phyloP scores from a whole-genome alignment of 2,329 filamentous ascomycete species.

The Cryphonectria radicalis region DNA sequence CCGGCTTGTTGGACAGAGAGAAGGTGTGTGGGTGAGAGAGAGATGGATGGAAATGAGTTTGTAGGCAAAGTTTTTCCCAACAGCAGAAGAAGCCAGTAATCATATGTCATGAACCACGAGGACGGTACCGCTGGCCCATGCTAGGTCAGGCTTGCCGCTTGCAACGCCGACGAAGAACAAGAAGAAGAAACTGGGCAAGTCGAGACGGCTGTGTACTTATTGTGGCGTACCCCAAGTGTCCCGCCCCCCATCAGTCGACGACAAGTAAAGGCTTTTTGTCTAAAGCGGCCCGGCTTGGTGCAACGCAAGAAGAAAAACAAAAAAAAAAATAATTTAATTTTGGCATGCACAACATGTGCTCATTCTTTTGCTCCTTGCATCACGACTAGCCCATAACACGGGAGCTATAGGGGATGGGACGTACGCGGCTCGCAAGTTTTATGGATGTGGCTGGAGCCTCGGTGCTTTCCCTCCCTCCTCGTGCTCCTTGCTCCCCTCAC shows the following conservation, averaged over 20 bases:
- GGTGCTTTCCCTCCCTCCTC: not conserved
- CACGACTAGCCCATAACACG: not conserved
- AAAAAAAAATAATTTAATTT: not conserved
- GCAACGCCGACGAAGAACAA: not conserved
- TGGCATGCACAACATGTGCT: constrained; percentile 3
- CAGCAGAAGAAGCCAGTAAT: not conserved
- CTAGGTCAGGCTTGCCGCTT: not conserved
- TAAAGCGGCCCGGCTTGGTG: not conserved
- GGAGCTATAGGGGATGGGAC: constrained; percentile 4
- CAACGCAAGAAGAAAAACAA: not conserved
- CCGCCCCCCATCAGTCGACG: not conserved
- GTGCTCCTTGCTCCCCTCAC: not conserved
- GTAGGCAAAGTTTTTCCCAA: not conserved
- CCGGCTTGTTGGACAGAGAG: not conserved
- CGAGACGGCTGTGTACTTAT: not conserved
- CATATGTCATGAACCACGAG: not conserved
- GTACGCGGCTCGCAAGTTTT: constrained; percentile 2
- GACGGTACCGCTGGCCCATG: constrained; percentile 15
- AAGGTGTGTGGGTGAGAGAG: too few species aligned
- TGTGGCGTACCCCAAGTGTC: not conserved
- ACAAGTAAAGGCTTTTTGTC: not conserved
- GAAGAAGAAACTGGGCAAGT: not conserved
- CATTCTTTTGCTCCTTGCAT: not conserved
- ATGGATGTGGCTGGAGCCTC: constrained; percentile 3
- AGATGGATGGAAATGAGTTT: not conserved